Base-by-base conservation (phyloP, 2,329 filamentous ascomycete genomes). In the Calonectria multiphialidica region DNA sequence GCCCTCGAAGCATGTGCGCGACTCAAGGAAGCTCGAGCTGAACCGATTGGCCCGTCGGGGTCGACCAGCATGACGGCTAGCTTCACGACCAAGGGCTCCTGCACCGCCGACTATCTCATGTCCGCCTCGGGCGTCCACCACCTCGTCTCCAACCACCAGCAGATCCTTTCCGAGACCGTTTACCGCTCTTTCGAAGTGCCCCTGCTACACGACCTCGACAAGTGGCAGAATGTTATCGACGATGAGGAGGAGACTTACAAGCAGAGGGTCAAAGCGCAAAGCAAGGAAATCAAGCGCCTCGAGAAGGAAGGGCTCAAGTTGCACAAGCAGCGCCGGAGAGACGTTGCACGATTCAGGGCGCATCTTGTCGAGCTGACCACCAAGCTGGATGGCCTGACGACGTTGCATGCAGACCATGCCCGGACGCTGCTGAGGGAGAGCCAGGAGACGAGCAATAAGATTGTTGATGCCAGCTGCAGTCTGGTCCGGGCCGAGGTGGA, bases 111-210 rank as follows among this genome's bases (percentile, higher is more conserved):
- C 82, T 87, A 87, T 66, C 85, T 93, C 53, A 84, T 93, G 71
- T 88, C 90, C 35, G 89, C 91, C 15, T 89, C 90, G 40, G 92
- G 92, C 42, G 87, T 93, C 47, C 92, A 93, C 80, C 90, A 93
- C 78, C 86, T 93, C 23, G 86, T 93, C 70, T 91, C 91, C 55
- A 93, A 93, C 83, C 92, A 93, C 84, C 90, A 93, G 81, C 91
- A 93, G 79, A 93, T 93, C 77, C 87, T 93, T 4, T 90, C 88
- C 74, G 92, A 93, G 82, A 93, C 91, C 0, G 90, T 93, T 10
- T 93, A 93, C 82, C 87, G 91, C 67, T 88, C 87, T 71, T 93
- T 93, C 80, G 92, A 93, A 82, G 91, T 93, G 44, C 92, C 92
- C 5, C 84, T 93, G 25, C 86, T 93, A n/a, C 91, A 93, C 83